Conservation (phyloP, 345 rosid genomes). For the Hibiscus tridactylites region DNA sequence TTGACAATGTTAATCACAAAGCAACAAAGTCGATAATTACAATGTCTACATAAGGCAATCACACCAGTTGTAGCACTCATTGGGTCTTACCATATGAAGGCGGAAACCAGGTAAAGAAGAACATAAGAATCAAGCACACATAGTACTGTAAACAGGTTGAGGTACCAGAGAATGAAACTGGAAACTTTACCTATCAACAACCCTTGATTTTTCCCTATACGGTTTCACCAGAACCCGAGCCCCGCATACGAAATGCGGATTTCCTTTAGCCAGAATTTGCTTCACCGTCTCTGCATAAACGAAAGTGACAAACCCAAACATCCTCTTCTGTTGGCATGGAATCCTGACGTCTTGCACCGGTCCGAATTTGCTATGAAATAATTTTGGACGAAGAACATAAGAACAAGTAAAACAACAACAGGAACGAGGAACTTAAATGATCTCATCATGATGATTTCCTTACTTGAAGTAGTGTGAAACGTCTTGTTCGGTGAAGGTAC, state of each 20-base stretch:
- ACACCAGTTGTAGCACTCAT: not conserved
- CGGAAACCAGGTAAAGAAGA: not conserved
- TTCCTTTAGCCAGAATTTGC: conserved; percentile 66
- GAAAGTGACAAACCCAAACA: conserved; percentile 95
- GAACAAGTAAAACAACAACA: not conserved
- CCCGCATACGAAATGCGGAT: conserved; percentile 89
- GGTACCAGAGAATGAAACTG: not conserved
- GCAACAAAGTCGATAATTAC: not conserved
- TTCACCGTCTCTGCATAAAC: conserved; percentile 58
- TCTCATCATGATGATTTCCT: not conserved
- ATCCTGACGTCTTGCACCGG: conserved; percentile 92
- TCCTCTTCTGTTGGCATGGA: conserved; percentile 87
- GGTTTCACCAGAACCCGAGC: conserved; percentile 97
- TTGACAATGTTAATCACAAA: not conserved
- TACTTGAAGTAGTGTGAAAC: conserved; percentile 80
- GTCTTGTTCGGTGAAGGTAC: conserved; percentile 74
- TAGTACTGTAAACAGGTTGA: not conserved
- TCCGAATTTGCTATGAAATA: conserved; percentile 62
- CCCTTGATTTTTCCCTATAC: conserved; percentile 77
- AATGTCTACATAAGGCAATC: not conserved
- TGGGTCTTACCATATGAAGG: not conserved
- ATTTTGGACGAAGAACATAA: not conserved
- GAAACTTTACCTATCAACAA: conserved; percentile 42
- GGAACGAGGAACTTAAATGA: not conserved
- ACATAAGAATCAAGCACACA: not conserved